Base-by-base conservation (phyloP, 352 stramenopile species). In the Phytophthora tentaculata region DNA sequence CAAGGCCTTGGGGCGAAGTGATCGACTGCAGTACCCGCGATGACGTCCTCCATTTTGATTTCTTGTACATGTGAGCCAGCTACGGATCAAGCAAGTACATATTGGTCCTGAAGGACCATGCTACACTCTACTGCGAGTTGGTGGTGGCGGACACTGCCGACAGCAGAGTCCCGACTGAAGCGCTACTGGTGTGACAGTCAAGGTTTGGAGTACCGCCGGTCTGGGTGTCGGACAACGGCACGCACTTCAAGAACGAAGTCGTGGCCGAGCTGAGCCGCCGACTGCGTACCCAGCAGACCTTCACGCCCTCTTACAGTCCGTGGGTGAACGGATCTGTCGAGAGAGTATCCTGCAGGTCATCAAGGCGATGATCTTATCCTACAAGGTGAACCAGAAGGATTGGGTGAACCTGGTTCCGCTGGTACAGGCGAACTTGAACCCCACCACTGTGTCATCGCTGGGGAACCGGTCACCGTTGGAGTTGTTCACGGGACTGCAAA, bases 301-400 rank as follows among this genome's bases (percentile, higher is more conserved):
- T 82, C 44, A 69, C 49, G 22, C 24, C 65, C 0, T 64, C 61
- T 1, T 79, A 79, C 44, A 56, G 50, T 16, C 76, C 73, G 2
- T 84, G 72, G 65, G 54, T 73, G 1, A 82, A 74, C 32, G 67
- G 74, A 35, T 74, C 69, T 0, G 52, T 79, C 0, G 69, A 72
- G 28, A 24, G 76, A 1, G 45, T 77, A 49, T 72, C 20, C 24
- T 83, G 0, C 72, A 83, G 69, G 67, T 71, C 2, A 28, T 76
- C 1, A 44, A 44, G 13, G 44, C 61, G 0, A 44, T 76, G 29
- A 56, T 70, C n/a, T 48, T 62, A 1, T 44, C 67, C 8, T 74
- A 63, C 51, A 69, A 69, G 10, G 13, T 79, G 1, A n/a, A 22
- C 22, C 29, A 61, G 2, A 45, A 56, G 10, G 58, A 67, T 22